phyloP scores from a whole-genome alignment of 1,284 basidiomycete genomes.

The Stygiomarasmius scandens region DNA sequence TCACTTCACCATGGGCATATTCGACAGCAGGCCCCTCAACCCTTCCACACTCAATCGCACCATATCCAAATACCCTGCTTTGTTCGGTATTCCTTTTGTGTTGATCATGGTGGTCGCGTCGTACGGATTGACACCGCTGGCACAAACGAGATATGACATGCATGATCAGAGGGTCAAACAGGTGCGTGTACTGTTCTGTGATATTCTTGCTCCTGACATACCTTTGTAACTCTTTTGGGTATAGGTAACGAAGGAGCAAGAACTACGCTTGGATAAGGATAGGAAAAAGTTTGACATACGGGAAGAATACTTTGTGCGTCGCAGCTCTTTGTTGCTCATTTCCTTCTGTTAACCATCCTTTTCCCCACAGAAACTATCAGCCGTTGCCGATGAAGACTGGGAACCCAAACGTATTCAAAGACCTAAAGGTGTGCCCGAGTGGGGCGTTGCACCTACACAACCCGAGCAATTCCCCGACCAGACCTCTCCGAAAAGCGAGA shows the following conservation, averaged over 20 bases:
- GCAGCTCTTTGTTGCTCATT: slow-evolving; percentile 4
- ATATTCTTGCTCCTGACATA: background rate
- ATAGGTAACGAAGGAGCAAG: slow-evolving; percentile 82
- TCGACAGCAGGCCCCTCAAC: slow-evolving; percentile 58
- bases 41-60: slow-evolving; percentile 45
- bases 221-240: background rate
- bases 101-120: slow-evolving; percentile 85
- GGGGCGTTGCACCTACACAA: slow-evolving; percentile 79
- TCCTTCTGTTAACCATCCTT: background rate
- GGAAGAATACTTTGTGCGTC: slow-evolving; percentile 93
- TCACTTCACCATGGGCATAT: slow-evolving; percentile 52
- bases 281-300: slow-evolving; percentile 89
- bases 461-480: slow-evolving; percentile 24
- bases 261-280: slow-evolving; percentile 77
- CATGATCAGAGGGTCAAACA: slow-evolving; percentile 80
- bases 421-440: slow-evolving; percentile 84
- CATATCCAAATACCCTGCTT: slow-evolving; percentile 60
- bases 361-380: slow-evolving; percentile 62
- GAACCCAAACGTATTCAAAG: slow-evolving; percentile 85
- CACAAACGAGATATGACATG: slow-evolving; percentile 90
- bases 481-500: background rate
- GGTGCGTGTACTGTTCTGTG: slow-evolving; percentile 40
- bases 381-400: slow-evolving; percentile 72
- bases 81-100: slow-evolving; percentile 90
- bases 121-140: slow-evolving; percentile 84